Percentiles rank a stretch among this genome's conserved stretches.
Conservation (phyloP, 495 filamentous ascomycete species). For the Penicillium cosmopolitanum region DNA sequence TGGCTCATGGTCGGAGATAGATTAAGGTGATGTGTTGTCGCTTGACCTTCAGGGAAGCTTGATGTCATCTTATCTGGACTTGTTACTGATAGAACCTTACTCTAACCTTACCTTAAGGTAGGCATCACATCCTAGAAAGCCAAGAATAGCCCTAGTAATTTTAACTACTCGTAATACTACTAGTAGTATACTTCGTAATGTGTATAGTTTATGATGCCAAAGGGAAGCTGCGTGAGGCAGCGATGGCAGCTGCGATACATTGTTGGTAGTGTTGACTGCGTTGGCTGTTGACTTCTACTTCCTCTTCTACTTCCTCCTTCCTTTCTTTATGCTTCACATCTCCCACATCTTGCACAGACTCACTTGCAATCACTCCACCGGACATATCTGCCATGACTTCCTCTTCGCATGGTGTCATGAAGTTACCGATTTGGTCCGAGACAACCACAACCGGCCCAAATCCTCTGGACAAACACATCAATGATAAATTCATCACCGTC, state of each 20-base stretch:
- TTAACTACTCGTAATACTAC: too few species aligned
- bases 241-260: not conserved
- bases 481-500: not conserved
- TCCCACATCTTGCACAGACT: not conserved
- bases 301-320: not conserved
- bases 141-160: too few species aligned
- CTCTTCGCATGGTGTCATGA: not conserved
- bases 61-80: not conserved
- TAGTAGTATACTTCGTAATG: too few species aligned
- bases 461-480: not conserved
- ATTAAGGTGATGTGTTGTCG: conserved; percentile 4
- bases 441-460: not conserved
- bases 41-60: not conserved
- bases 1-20: not conserved
- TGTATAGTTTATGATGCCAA: too few species aligned
- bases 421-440: not conserved
- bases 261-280: not conserved
- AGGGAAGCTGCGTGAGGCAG: not conserved
- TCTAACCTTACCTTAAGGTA: too few species aligned
- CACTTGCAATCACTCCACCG: not conserved
- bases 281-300: not conserved
- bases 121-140: too few species aligned
- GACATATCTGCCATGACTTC: not conserved
- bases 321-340: not conserved
- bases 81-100: too few species aligned